phyloP scores from a whole-genome alignment of 140 eudicot species.

The Stevia rebaudiana region DNA sequence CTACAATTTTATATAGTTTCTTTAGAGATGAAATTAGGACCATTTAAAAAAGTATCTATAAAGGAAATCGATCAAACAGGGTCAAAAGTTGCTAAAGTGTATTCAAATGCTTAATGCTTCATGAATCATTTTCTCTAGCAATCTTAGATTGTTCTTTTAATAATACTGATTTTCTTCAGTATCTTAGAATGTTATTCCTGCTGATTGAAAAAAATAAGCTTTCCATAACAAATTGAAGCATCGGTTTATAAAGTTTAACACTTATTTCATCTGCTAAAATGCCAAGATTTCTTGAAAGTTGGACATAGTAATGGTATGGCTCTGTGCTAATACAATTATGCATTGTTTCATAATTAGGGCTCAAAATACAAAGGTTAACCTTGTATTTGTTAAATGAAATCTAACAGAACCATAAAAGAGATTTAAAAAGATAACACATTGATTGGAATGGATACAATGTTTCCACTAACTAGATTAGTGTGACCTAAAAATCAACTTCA shows the following conservation, averaged over 20 bases:
- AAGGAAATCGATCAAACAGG: not conserved
- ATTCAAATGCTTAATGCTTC: not conserved
- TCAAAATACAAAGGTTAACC: constrained; percentile 2
- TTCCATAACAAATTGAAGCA: not conserved
- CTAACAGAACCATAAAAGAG: not conserved
- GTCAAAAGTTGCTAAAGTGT: not conserved
- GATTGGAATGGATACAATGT: not conserved
- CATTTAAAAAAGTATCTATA: not conserved
- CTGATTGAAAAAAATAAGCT: constrained; percentile 3
- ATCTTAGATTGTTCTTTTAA: not conserved
- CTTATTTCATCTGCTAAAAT: constrained; percentile 5
- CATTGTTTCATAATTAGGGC: constrained; percentile 2
- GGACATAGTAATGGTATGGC: too few species aligned
- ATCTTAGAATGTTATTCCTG: not conserved
- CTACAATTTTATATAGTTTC: constrained; percentile 36
- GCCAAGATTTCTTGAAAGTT: not conserved
- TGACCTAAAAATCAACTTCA: not conserved
- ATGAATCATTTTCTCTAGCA: not conserved
- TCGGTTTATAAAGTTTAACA: not conserved
- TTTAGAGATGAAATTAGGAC: not conserved
- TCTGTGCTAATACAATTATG: not conserved
- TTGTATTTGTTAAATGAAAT: not conserved
- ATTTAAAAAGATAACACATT: not conserved
- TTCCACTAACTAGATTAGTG: not conserved
- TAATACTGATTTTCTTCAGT: not conserved